Evolutionary conservation across 2,329 filamentous ascomycete species (phyloP).

Genomic region (Botrytis tulipae): DNA sequence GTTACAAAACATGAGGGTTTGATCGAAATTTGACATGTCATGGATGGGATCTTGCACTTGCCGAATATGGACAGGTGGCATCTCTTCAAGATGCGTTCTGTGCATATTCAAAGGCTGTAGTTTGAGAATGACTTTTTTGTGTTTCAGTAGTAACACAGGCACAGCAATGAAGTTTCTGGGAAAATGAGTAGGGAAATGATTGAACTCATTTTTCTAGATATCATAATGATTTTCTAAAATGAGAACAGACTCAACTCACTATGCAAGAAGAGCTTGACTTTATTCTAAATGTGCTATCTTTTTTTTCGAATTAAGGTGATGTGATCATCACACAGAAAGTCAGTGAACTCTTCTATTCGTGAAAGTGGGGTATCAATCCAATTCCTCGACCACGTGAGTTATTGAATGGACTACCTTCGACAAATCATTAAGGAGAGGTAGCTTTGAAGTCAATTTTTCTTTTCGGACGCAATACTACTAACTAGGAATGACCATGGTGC

Average conservation of each 20-base stretch:
- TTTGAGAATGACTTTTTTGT: not conserved
- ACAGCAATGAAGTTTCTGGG: not conserved
- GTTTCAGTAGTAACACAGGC: no score
- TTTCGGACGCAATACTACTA: not conserved
- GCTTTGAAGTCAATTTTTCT: not conserved
- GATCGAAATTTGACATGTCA: not conserved
- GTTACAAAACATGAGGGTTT: not conserved
- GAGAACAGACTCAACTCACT: not conserved
- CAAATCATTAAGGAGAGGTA: not conserved
- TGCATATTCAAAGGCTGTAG: not conserved
- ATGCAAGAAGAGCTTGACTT: accelerated
- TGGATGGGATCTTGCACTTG: not conserved
- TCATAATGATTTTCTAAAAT: not conserved
- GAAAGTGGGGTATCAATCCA: not conserved
- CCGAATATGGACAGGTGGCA: not conserved
- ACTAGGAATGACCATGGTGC: not conserved
- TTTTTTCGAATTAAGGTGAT: not conserved
- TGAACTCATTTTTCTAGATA: no score
- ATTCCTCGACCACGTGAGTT: not conserved
- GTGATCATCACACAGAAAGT: not conserved
- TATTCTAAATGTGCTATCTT: not conserved
- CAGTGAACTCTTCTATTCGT: not conserved
- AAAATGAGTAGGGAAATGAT: not conserved
- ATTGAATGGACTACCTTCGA: not conserved
- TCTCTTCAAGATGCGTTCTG: not conserved